These are phyloP conservation scores for Mycena metata DNA, from an alignment of 768 basidiomycete species.

Conservation along the genomic window DNA sequence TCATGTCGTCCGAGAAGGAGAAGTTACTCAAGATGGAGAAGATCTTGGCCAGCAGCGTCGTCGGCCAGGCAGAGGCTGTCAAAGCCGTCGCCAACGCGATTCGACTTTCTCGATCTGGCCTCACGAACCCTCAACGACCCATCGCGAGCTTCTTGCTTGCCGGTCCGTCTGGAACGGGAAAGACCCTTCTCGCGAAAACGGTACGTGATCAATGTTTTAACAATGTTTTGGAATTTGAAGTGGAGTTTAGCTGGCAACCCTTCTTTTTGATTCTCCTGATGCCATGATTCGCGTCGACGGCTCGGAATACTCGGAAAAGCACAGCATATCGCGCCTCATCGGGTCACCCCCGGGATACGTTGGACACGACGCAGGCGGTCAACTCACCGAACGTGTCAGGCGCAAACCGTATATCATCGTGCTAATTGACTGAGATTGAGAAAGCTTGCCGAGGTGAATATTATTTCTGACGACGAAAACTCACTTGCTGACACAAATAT, in stretches of 20 bases:
- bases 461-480: not conserved
- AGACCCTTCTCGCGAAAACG: constrained; percentile 92
- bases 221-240: constrained; percentile 10
- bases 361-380: constrained; percentile 91
- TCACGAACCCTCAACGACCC: constrained; percentile 89
- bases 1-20: constrained; percentile 92
- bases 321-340: constrained; percentile 66
- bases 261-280: constrained; percentile 92
- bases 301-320: constrained; percentile 90
- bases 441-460: constrained; percentile 75
- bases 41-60: constrained; percentile 79
- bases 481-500: not conserved
- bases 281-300: constrained; percentile 95
- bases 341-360: constrained; percentile 88
- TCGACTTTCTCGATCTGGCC: constrained; percentile 91
- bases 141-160: constrained; percentile 95
- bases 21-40: constrained; percentile 91
- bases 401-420: constrained; percentile 92
- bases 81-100: constrained; percentile 95
- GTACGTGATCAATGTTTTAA: constrained; percentile 56
- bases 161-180: constrained; percentile 92
- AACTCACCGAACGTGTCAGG: constrained; percentile 93
- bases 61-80: constrained; percentile 93
- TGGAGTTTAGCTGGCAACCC: constrained; percentile 76
- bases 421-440: constrained; percentile 90